Conservation (phyloP, 352 stramenopile genomes). For the Phytophthora vignae region DNA sequence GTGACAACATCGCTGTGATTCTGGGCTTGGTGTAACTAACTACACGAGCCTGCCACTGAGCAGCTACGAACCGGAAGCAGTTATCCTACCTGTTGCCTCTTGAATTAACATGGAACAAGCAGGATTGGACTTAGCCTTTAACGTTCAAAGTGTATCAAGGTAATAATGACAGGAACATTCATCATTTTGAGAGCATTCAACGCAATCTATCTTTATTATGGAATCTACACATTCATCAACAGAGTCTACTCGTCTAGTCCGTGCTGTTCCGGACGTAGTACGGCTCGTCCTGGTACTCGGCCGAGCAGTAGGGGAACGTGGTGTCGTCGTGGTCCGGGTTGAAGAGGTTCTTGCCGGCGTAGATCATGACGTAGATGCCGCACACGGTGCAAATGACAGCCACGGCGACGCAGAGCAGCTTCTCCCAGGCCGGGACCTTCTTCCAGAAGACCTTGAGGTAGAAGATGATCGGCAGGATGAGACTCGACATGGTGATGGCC, state of each 20-base stretch:
- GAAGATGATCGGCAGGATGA: constrained; percentile 53
- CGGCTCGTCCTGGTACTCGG: constrained; percentile 56
- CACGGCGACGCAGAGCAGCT: constrained; percentile 39
- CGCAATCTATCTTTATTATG: neutral
- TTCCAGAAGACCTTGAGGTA: constrained; percentile 61
- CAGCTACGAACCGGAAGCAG: no score
- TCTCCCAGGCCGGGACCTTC: constrained; percentile 54
- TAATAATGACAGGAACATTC: neutral
- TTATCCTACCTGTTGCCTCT: no score
- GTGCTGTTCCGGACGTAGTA: constrained; percentile 55
- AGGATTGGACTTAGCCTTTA: no score
- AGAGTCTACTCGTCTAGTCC: neutral
- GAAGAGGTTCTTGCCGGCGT: constrained; percentile 45
- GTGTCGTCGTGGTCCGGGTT: constrained; percentile 20
- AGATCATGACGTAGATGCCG: constrained; percentile 52
- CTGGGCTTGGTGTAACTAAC: no score
- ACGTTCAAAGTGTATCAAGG: no score
- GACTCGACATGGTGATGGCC: constrained; percentile 51
- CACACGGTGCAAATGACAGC: constrained; percentile 34
- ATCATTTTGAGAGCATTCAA: neutral
- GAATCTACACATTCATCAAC: constrained; percentile 7
- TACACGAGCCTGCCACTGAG: no score
- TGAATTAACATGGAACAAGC: no score
- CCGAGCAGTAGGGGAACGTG: constrained; percentile 67
- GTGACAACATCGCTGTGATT: no score